These are phyloP conservation scores for Porogramme epimiltina DNA, from an alignment of 1,284 basidiomycete genomes.

Conservation along the genomic window DNA sequence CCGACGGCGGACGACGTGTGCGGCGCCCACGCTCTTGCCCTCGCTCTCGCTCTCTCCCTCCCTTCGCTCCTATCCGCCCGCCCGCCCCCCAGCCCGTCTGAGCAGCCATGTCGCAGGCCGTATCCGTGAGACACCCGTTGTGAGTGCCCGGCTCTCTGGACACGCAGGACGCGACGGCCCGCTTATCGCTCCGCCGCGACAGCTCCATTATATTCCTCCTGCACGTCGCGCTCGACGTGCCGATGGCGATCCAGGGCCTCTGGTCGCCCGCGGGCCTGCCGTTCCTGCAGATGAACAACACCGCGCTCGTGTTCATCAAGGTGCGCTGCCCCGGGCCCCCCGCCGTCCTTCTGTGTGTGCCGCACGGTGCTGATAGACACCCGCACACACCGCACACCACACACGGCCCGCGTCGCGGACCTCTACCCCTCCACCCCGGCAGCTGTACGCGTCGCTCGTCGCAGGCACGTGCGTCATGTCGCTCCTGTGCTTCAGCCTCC, in stretches of 20 bases:
- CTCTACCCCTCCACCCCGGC: not conserved
- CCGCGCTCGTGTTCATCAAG: slow-evolving; percentile 74
- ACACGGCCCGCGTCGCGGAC: not conserved
- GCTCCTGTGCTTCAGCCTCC: slow-evolving; percentile 63
- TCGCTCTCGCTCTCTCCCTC: not conserved
- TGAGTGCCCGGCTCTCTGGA: slow-evolving; percentile 4
- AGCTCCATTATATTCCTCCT: slow-evolving; percentile 43
- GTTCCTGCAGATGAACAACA: slow-evolving; percentile 81
- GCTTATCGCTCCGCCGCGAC: slow-evolving; percentile 4
- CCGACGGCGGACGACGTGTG: no score
- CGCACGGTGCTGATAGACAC: no score
- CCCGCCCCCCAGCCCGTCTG: not conserved
- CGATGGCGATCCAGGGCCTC: slow-evolving; percentile 73
- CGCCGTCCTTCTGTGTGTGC: not conserved
- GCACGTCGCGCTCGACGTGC: slow-evolving; percentile 77
- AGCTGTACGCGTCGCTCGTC: slow-evolving; percentile 68
- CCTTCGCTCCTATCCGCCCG: not conserved
- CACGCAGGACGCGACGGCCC: not conserved
- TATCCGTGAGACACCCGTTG: slow-evolving; percentile 14
- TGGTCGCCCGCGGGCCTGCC: slow-evolving; percentile 64
- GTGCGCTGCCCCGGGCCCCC: slow-evolving; percentile 44
- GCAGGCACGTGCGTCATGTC: slow-evolving; percentile 59
- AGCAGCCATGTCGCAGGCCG: slow-evolving; percentile 12
- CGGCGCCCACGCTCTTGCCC: not conserved
- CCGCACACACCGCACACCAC: not conserved